These are phyloP conservation scores for Combretum micranthum DNA, from an alignment of 345 rosid species.

Conservation along the genomic window DNA sequence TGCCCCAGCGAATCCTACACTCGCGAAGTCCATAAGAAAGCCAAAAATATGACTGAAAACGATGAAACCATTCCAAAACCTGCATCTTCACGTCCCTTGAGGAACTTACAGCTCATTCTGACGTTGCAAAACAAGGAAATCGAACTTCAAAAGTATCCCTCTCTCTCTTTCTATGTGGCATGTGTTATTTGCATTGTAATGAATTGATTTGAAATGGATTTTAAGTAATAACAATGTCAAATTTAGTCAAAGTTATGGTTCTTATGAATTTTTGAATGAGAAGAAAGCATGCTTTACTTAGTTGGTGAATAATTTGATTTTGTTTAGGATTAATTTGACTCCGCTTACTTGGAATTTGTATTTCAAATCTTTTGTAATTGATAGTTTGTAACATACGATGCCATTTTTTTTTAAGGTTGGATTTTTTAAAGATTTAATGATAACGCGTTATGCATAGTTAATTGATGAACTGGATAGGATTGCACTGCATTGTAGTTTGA, in stretches of 20 bases:
- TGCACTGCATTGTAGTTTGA: too few relatives aligned
- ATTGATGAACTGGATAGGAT: too few relatives aligned
- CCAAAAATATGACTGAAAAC: slow-evolving; percentile 2
- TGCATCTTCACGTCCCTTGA: slow-evolving; percentile 52
- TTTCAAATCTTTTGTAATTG: too few relatives aligned
- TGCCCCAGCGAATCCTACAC: slow-evolving; percentile 23
- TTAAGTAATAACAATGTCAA: not conserved
- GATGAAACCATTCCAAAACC: slow-evolving; percentile 13
- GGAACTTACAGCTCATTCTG: slow-evolving; percentile 62
- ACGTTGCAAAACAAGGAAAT: slow-evolving; percentile 40
- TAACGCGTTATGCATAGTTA: too few relatives aligned
- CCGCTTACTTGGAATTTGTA: too few relatives aligned
- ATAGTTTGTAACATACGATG: too few relatives aligned
- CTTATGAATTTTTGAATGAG: not conserved
- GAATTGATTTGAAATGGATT: not conserved
- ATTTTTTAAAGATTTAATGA: too few relatives aligned
- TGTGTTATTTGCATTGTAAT: too few relatives aligned
- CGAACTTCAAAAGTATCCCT: slow-evolving; percentile 49
- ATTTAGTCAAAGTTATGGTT: not conserved
- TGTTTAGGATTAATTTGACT: too few relatives aligned
- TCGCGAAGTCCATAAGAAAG: slow-evolving; percentile 3
- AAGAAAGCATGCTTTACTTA: too few relatives aligned
- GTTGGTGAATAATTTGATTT: too few relatives aligned
- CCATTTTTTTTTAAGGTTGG: too few relatives aligned
- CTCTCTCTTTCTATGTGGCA: not conserved